Evolutionary conservation across 148 eudicot genomes (phyloP), one percentile per base, ranked within the genome.

Genomic region (Vaccinium myrtillus): DNA sequence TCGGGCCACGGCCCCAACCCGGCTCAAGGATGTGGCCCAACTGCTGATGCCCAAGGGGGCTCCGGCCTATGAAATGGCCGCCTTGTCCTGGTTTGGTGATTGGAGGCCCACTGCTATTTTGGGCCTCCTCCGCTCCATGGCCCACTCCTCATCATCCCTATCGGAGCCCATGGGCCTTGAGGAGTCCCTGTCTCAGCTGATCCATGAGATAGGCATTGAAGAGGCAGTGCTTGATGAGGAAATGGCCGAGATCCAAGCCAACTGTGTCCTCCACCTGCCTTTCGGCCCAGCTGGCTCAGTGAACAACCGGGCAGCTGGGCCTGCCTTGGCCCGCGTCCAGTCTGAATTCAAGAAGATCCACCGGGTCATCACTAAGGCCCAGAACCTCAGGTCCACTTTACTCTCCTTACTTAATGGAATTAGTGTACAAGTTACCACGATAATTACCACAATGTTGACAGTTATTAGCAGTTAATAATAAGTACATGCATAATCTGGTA

Each of bases 241-340:
- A 84, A 94, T 97, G 99, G 88, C 91, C 5, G 99, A 97, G 89
- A 92, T 97, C 43, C 98, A 97, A 85, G 92, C 99, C 70, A 97
- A 86, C 23, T 95, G 98, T 75, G 81, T 97, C 79, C 88, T 93
- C 46, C 86, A 94, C 83, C 92, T 97, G 69, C 98, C 96, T 2
- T 93, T 97, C 23, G 85, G 90, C n/a, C 90, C 88, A 15, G 61
- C 95, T 49, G 82, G 90, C 19, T 89, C 87, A 2, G 56, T 48
- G 32, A 86, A 13, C 1, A 82, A 85, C 7, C 73, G 59, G 56
- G 30, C 56, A 5, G 11, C 43, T 48, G 82, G 81, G 78, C 86
- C 88, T 11, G 87, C 83, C 36, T 54, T 90, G 78, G 87, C 75
- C 59, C 77, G 36, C 23, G 84, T 94, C 54, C 88, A 86, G 73